Percentiles rank a stretch among this genome's conserved stretches.
Conservation (phyloP, 1,284 basidiomycete genomes). For the Ganoderma multipileum region DNA sequence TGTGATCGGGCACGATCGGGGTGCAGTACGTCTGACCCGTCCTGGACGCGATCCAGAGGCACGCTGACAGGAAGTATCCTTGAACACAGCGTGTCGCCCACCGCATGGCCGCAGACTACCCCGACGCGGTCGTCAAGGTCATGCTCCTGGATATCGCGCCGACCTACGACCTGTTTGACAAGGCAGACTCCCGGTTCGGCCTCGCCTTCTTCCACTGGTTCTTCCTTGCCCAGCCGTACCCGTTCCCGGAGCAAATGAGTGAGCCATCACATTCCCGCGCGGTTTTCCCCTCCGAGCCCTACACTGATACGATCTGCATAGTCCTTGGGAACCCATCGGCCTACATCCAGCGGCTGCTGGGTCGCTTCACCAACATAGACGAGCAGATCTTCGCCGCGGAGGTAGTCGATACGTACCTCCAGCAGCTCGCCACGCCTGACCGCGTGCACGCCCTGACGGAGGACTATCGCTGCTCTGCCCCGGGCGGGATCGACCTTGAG, state of each 20-base stretch:
- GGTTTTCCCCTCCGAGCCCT: not conserved
- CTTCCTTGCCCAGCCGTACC: slow-evolving; percentile 3
- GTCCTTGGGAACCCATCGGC: slow-evolving; percentile 5
- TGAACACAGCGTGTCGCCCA: not conserved
- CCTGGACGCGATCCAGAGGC: not conserved
- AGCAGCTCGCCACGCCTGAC: not conserved
- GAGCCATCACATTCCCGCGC: not conserved
- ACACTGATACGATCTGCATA: not conserved
- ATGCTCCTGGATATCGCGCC: slow-evolving; percentile 10
- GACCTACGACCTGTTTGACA: slow-evolving; percentile 1
- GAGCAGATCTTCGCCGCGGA: not conserved
- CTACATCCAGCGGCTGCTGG: not conserved
- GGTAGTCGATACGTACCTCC: not conserved
- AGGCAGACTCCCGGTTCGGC: not conserved
- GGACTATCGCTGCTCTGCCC: slow-evolving; percentile 4
- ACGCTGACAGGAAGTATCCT: not conserved
- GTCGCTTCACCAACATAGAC: not conserved
- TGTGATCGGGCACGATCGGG: slow-evolving; percentile 5
- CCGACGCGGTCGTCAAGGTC: slow-evolving; percentile 2
- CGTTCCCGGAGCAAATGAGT: slow-evolving; percentile 5
- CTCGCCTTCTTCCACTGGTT: slow-evolving; percentile 9
- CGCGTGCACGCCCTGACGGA: not conserved
- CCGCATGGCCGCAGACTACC: not conserved
- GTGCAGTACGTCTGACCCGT: not conserved
- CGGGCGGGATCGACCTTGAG: not conserved